Evolutionary conservation across 768 basidiomycete species (phyloP).

Genomic region (Leccinum boreale): DNA sequence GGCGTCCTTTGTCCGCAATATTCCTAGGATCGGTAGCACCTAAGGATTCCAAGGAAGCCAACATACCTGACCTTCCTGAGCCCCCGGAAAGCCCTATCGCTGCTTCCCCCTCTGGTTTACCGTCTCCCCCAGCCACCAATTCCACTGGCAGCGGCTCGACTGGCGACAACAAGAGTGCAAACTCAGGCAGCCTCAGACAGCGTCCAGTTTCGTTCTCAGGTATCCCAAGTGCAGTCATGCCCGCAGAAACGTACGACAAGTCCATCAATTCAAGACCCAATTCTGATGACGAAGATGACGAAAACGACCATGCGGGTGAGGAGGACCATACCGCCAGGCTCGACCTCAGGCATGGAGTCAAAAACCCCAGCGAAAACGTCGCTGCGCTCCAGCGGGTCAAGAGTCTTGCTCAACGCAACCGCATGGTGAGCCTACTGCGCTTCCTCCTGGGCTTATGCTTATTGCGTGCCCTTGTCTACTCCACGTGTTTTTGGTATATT

Average conservation of each 20-base stretch:
- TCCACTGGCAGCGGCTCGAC: slow-evolving; percentile 81
- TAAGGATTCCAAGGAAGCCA: slow-evolving; percentile 34
- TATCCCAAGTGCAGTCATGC: slow-evolving; percentile 34
- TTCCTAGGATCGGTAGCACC: slow-evolving; percentile 48
- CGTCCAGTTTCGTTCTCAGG: slow-evolving; percentile 29
- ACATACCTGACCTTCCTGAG: slow-evolving; percentile 67
- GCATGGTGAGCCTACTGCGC: slow-evolving; percentile 51
- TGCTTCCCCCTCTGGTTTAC: slow-evolving; percentile 61
- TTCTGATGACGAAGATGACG: slow-evolving; percentile 46
- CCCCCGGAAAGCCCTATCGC: slow-evolving; percentile 59
- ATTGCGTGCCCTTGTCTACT: slow-evolving; percentile 26
- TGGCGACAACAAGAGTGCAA: slow-evolving; percentile 50
- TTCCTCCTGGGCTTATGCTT: slow-evolving; percentile 18
- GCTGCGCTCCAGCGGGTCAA: slow-evolving; percentile 64
- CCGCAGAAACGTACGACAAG: slow-evolving; percentile 39
- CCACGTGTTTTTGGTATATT: slow-evolving; percentile 31
- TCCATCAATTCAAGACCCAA: slow-evolving; percentile 27
- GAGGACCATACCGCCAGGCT: slow-evolving; percentile 65
- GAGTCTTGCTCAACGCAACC: slow-evolving; percentile 68
- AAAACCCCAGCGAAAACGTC: slow-evolving; percentile 49
- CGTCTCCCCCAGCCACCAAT: slow-evolving; percentile 83
- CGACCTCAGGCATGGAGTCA: slow-evolving; percentile 34
- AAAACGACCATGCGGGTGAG: slow-evolving; percentile 48
- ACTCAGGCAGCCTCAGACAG: slow-evolving; percentile 39
- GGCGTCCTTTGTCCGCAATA: slow-evolving; percentile 61